Conservation (phyloP, 345 rosid genomes). For the Moricandia moricandioides region DNA sequence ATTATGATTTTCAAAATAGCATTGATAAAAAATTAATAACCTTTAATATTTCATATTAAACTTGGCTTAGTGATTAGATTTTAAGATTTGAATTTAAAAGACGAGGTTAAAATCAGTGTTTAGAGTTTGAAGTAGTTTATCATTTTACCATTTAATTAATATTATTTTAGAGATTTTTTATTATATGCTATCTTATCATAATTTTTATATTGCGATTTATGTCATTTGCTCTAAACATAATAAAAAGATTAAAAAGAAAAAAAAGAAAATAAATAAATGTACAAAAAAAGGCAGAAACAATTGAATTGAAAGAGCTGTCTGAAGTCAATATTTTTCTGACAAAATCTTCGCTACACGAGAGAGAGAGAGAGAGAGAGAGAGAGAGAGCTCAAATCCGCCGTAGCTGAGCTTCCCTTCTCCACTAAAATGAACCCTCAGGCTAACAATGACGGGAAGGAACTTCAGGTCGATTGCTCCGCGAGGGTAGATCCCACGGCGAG, state of each 20-base stretch:
- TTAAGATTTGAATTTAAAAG: no score
- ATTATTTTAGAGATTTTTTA: no score
- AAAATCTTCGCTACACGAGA: constrained; percentile 24
- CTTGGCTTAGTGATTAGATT: no score
- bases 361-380: not conserved
- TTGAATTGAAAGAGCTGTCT: not conserved
- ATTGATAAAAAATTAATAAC: no score
- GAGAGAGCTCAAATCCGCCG: constrained; percentile 11
- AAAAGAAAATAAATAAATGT: not conserved
- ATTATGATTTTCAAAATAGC: no score
- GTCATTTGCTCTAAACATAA: not conserved
- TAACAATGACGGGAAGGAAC: constrained; percentile 23
- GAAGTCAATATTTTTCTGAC: constrained; percentile 42
- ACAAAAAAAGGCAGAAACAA: not conserved
- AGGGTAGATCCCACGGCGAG: constrained; percentile 35
- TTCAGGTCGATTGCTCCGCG: constrained; percentile 26
- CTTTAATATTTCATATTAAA: no score
- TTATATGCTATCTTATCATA: not conserved
- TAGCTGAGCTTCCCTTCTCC: constrained; percentile 6
- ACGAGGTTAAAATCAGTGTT: no score
- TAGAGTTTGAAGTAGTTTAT: no score
- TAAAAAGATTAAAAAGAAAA: not conserved
- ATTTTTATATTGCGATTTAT: not conserved
- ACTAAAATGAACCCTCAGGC: constrained; percentile 40
- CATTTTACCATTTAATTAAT: no score